A percentile compares a stretch with the other conserved stretches of the same genome.
Evolutionary conservation across 805 yeast species (phyloP).

Genomic region (Candida piceae): DNA sequence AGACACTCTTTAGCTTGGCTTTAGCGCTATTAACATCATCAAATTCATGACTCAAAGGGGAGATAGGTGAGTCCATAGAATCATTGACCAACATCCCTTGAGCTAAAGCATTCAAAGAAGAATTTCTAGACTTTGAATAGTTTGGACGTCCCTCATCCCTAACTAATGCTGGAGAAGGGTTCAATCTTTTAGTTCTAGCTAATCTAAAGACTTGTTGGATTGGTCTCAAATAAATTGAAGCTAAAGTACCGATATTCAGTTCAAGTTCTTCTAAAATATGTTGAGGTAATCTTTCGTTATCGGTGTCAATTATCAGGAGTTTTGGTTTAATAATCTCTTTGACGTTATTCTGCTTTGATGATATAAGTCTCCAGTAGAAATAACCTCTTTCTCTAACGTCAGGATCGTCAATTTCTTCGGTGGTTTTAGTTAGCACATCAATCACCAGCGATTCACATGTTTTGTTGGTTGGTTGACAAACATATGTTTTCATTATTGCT

Average conservation of each 20-base stretch:
- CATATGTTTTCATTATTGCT: constrained; percentile 64
- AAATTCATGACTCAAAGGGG: background rate
- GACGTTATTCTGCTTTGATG: constrained; percentile 38
- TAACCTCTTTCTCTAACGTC: constrained; percentile 83
- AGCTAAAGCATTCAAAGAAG: background rate
- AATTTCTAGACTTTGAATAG: background rate
- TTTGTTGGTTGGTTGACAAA: constrained; percentile 40
- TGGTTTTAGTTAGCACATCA: constrained; percentile 56
- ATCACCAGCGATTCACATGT: constrained; percentile 54
- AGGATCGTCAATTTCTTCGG: constrained; percentile 74
- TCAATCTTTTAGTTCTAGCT: constrained; percentile 46
- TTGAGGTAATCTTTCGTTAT: constrained; percentile 67
- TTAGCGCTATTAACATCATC: background rate
- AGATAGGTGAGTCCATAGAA: background rate
- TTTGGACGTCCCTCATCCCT: constrained; percentile 3
- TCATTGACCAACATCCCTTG: background rate
- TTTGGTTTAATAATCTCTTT: constrained; percentile 53
- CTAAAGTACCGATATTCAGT: constrained; percentile 73
- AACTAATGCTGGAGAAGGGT: constrained; percentile 43
- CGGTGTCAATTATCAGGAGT: constrained; percentile 59
- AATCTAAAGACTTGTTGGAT: constrained; percentile 73
- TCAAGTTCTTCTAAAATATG: constrained; percentile 74
- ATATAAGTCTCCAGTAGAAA: constrained; percentile 78
- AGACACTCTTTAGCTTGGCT: background rate
- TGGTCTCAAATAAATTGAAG: constrained; percentile 81